These are phyloP conservation scores for Trichocladium antarcticum DNA, from an alignment of 495 filamentous ascomycete genomes.

Conservation along the genomic window DNA sequence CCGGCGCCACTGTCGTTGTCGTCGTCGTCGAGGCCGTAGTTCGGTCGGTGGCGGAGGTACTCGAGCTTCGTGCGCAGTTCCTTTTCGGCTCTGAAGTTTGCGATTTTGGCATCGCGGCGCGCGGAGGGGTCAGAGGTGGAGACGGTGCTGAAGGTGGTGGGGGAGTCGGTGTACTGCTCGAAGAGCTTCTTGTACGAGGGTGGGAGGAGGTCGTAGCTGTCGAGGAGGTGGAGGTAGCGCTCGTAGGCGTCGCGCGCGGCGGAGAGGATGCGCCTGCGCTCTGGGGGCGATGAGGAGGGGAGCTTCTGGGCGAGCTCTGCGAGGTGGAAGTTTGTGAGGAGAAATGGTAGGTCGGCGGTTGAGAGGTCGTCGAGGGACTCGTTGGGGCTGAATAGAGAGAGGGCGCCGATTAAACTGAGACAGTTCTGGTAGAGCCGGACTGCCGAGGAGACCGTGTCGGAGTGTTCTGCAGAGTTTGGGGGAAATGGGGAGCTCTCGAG, in stretches of 20 bases:
- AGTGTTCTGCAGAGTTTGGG: constrained; percentile 50
- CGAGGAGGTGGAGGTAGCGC: constrained; percentile 59
- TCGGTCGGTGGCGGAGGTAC: constrained; percentile 32
- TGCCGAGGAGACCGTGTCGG: constrained; percentile 52
- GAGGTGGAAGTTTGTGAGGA: constrained; percentile 29
- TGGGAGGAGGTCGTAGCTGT: constrained; percentile 65
- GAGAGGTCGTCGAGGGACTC: constrained; percentile 81
- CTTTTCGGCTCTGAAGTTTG: constrained; percentile 75
- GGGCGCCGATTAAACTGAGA: constrained; percentile 50
- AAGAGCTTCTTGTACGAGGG: constrained; percentile 58
- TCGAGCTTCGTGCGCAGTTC: constrained; percentile 75
- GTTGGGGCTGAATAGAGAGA: constrained; percentile 82
- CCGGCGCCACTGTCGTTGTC: no score
- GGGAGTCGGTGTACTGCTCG: constrained; percentile 55
- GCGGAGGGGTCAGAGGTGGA: constrained; percentile 55
- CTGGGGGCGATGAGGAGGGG: constrained; percentile 43
- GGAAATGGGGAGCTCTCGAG: constrained; percentile 29
- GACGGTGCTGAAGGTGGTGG: constrained; percentile 56
- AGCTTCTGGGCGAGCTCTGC: constrained; percentile 29
- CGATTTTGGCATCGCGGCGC: constrained; percentile 72
- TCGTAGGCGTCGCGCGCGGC: constrained; percentile 60
- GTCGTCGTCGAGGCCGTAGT: constrained; percentile 26
- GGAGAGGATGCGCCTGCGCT: constrained; percentile 54
- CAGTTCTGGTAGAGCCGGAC: constrained; percentile 64
- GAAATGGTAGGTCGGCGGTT: constrained; percentile 69